phyloP scores from a whole-genome alignment of 352 stramenopile species.

The Globisporangium sylvaticum region DNA sequence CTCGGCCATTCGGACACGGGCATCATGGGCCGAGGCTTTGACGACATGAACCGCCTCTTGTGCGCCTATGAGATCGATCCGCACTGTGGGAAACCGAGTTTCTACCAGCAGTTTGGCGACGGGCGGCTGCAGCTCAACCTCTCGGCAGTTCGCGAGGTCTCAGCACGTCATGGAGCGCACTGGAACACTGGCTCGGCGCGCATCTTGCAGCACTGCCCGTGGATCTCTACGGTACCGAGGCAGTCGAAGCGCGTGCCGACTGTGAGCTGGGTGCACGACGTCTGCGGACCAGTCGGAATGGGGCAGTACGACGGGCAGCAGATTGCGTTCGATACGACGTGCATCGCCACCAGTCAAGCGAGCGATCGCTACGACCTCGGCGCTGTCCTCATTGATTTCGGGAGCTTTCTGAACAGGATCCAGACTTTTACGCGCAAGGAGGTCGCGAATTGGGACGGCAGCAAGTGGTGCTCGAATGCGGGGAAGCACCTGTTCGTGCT shows the following conservation, averaged over 20 bases:
- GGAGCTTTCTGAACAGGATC: conserved; percentile 42
- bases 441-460: conserved; percentile 17
- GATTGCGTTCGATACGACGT: conserved; percentile 22
- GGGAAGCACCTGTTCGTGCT: conserved; percentile 47
- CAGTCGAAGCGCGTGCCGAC: conserved; percentile 28
- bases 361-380: conserved; percentile 24
- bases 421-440: conserved; percentile 32
- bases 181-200: conserved; percentile 57
- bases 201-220: conserved; percentile 43
- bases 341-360: background rate
- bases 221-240: conserved; percentile 41
- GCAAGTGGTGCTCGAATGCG: conserved; percentile 20
- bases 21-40: conserved; percentile 71
- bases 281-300: conserved; percentile 43
- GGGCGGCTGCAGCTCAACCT: conserved; percentile 36
- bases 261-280: conserved; percentile 38
- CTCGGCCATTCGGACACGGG: conserved; percentile 50
- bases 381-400: conserved; percentile 34
- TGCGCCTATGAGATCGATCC: conserved; percentile 37
- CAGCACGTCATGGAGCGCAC: conserved; percentile 29
- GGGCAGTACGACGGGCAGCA: conserved; percentile 41
- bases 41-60: conserved; percentile 67
- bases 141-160: conserved; percentile 29
- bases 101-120: conserved; percentile 17
- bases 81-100: conserved; percentile 26